Evolutionary conservation across 139 green algal species (phyloP).

Genomic region (Coccomyxa sp.): DNA sequence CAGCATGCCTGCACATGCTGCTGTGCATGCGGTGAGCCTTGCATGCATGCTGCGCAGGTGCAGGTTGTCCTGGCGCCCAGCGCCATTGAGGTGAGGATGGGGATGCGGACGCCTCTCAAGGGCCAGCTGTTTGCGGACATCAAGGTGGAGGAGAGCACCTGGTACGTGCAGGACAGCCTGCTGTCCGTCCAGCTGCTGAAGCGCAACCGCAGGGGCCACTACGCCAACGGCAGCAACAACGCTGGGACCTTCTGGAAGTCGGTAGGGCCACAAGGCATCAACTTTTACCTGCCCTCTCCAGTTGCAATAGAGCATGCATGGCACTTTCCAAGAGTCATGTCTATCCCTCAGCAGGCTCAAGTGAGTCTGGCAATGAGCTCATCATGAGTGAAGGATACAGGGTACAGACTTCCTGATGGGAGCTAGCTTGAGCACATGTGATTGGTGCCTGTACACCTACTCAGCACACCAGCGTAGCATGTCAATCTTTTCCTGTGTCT

Average conservation of each 20-base stretch:
- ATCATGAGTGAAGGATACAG: background rate
- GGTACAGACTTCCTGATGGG: background rate
- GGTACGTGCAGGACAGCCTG: conserved; percentile 64
- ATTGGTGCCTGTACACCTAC: no score
- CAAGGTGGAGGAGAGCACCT: conserved; percentile 76
- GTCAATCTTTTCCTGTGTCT: no score
- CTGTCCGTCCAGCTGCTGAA: conserved; percentile 80
- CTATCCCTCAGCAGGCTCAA: no score
- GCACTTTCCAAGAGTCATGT: no score
- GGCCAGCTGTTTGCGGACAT: conserved; percentile 56
- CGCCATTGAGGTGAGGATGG: conserved; percentile 32
- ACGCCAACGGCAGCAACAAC: conserved; percentile 64
- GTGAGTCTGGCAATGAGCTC: background rate
- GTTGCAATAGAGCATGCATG: no score
- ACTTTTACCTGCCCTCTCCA: background rate
- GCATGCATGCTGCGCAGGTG: background rate
- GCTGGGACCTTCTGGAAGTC: conserved; percentile 66
- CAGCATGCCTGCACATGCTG: background rate
- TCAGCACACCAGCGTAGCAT: no score
- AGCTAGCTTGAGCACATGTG: background rate
- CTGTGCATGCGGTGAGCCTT: background rate
- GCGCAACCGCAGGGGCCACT: conserved; percentile 67
- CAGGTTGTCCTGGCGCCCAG: conserved; percentile 17
- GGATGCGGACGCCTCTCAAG: conserved; percentile 39
- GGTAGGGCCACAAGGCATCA: conserved; percentile 8